Evolutionary conservation across 2,329 filamentous ascomycete genomes (phyloP).

Genomic region (Pyrenophora teres): DNA sequence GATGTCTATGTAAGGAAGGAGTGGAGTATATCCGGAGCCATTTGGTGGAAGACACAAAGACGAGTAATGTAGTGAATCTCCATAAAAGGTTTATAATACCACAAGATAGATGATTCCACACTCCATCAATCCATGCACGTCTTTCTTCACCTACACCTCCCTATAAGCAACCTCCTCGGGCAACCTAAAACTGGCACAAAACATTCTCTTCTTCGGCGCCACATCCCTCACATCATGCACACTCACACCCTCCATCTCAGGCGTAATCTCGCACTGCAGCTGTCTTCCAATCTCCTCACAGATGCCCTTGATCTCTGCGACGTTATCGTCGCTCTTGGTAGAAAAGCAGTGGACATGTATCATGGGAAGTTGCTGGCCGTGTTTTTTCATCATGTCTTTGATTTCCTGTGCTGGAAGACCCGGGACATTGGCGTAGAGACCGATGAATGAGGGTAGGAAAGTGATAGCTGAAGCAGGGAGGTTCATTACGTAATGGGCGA

Average conservation of each 20-base stretch:
- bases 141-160: conserved; percentile 1
- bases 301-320: conserved; percentile 62
- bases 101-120: too few relatives aligned
- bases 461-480: conserved; percentile 86
- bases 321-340: conserved; percentile 76
- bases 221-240: conserved; percentile 78
- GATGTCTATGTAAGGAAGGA: too few relatives aligned
- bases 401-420: conserved; percentile 28
- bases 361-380: conserved; percentile 69
- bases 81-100: too few relatives aligned
- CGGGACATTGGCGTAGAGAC: conserved; percentile 71
- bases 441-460: conserved; percentile 78
- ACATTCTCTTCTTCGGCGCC: conserved; percentile 94
- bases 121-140: too few relatives aligned
- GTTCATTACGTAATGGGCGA: conserved; percentile 98
- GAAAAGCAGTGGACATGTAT: conserved; percentile 96
- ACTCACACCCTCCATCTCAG: conserved; percentile 61
- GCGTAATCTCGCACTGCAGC: conserved; percentile 62
- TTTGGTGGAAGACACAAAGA: too few relatives aligned
- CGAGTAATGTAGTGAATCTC: too few relatives aligned
- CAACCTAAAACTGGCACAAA: conserved; percentile 88
- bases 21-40: too few relatives aligned
- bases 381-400: conserved; percentile 38
- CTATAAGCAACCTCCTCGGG: conserved; percentile 82
- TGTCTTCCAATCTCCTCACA: conserved; percentile 68